Percentiles rank a stretch among this genome's conserved stretches.
phyloP scores from a whole-genome alignment of 148 eudicot species.

The Chenopodium quinoa region DNA sequence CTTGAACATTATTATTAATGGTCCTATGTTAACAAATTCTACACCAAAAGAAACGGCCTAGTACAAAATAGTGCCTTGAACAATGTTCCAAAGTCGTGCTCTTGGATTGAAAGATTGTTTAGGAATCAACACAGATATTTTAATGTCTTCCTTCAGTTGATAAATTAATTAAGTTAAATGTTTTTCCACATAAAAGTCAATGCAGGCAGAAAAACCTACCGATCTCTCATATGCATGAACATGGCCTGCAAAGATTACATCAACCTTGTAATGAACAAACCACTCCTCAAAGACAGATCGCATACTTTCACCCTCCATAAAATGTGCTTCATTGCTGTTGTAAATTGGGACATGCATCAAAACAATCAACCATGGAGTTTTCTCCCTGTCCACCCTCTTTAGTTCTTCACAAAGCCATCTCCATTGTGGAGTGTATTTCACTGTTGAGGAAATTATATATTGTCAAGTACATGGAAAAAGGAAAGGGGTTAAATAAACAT shows the following conservation, averaged over 20 bases:
- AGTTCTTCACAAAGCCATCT: slow-evolving; percentile 67
- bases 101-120: not conserved
- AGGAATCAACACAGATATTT: not conserved
- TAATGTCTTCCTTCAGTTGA: not conserved
- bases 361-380: slow-evolving; percentile 96
- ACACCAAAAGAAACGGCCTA: not conserved
- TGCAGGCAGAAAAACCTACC: slow-evolving; percentile 38
- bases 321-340: slow-evolving; percentile 83
- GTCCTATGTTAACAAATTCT: not conserved
- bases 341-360: slow-evolving; percentile 88
- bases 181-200: not conserved
- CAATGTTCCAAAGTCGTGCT: not conserved
- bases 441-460: slow-evolving; percentile 37
- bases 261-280: slow-evolving; percentile 81
- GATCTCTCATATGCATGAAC: slow-evolving; percentile 98
- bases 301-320: slow-evolving; percentile 97
- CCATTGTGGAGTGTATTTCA: slow-evolving; percentile 90
- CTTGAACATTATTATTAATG: not conserved
- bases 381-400: slow-evolving; percentile 67
- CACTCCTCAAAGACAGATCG: slow-evolving; percentile 67
- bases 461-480: not conserved
- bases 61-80: too few relatives aligned
- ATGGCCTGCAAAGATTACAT: slow-evolving; percentile 83
- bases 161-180: not conserved
- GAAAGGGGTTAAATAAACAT: not conserved